phyloP scores from a whole-genome alignment of 2,329 filamentous ascomycete genomes.

The Lachnellula suecica region DNA sequence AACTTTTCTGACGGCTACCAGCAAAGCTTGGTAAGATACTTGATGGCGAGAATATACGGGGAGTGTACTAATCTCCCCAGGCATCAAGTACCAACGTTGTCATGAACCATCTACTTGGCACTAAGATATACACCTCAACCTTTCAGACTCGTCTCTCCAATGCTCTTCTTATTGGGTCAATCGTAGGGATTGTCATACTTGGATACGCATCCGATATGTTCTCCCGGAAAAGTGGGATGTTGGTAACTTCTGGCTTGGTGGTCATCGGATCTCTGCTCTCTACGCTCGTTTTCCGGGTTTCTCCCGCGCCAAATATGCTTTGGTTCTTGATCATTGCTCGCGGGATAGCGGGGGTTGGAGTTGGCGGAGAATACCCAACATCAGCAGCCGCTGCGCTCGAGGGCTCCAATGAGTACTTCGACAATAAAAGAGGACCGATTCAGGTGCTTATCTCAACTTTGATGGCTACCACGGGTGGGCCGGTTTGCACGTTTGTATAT shows the following conservation, averaged over 20 bases:
- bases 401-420: slow-evolving; percentile 32
- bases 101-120: slow-evolving; percentile 31
- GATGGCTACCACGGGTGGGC: slow-evolving; percentile 35
- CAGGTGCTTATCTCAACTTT: slow-evolving; percentile 37
- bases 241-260: slow-evolving; percentile 33
- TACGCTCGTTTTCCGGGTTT: slow-evolving; percentile 36
- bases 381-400: slow-evolving; percentile 38
- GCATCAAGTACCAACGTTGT: slow-evolving; percentile 35
- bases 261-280: slow-evolving; percentile 36
- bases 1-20: slow-evolving; percentile 36
- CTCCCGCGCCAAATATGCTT: slow-evolving; percentile 31
- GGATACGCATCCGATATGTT: slow-evolving; percentile 33
- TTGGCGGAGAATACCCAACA: slow-evolving; percentile 38
- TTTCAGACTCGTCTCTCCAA: slow-evolving; percentile 35
- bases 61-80: not conserved
- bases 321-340: slow-evolving; percentile 39
- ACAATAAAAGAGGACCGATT: slow-evolving; percentile 32
- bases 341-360: slow-evolving; percentile 37
- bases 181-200: slow-evolving; percentile 35
- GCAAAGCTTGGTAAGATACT: slow-evolving; percentile 23
- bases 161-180: slow-evolving; percentile 32
- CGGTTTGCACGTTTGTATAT: slow-evolving; percentile 37
- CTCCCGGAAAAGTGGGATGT: slow-evolving; percentile 34
- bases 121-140: slow-evolving; percentile 29
- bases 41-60: not conserved